Evolutionary conservation across 2,329 filamentous ascomycete species (phyloP).

Genomic region (Teratosphaeria zuluensis): DNA sequence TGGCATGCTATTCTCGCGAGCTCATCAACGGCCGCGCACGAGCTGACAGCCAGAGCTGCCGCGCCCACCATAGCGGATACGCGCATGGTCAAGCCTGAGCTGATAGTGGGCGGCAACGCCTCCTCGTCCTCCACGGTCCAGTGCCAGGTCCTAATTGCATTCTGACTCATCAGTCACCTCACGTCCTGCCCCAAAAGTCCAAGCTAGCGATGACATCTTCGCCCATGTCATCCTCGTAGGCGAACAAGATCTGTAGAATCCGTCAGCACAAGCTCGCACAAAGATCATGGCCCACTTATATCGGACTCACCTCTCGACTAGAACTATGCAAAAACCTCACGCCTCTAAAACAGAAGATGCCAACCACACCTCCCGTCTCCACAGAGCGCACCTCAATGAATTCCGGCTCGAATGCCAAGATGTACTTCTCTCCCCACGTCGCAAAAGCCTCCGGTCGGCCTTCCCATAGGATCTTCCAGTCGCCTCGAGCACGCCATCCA

Average conservation of each 20-base stretch:
- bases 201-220: constrained; percentile 90
- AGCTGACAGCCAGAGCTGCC: background rate
- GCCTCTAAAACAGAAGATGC: constrained; percentile 93
- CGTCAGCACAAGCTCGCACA: constrained; percentile 2
- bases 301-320: constrained; percentile 75
- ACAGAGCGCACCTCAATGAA: constrained; percentile 96
- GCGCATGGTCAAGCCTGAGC: background rate
- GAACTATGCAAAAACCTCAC: constrained; percentile 96
- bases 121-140: background rate
- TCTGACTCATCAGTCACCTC: background rate
- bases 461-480: constrained; percentile 98
- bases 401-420: constrained; percentile 90
- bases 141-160: background rate
- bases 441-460: constrained; percentile 86
- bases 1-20: background rate
- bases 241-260: constrained; percentile 74
- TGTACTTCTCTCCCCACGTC: constrained; percentile 83
- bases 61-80: background rate
- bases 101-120: background rate
- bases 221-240: constrained; percentile 90
- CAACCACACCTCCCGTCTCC: constrained; percentile 80
- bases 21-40: background rate
- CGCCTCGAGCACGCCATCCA: constrained; percentile 88
- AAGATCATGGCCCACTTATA: background rate
- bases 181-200: constrained; percentile 70